These are phyloP conservation scores for Phaffia australis DNA, from an alignment of 768 basidiomycete species.

Conservation along the genomic window DNA sequence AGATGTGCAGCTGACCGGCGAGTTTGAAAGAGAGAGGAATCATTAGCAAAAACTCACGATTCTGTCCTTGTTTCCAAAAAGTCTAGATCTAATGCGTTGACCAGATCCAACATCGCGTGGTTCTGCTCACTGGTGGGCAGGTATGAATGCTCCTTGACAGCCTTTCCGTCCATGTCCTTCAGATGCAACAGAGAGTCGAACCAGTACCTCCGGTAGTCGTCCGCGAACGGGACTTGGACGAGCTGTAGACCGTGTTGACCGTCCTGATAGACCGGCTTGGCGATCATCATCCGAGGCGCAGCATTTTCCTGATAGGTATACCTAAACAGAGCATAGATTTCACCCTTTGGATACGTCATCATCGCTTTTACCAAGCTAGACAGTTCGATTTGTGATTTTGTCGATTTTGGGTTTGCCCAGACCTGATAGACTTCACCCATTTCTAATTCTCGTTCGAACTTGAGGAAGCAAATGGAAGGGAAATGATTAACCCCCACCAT, in stretches of 20 bases:
- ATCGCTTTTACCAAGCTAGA: conserved; percentile 81
- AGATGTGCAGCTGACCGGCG: background rate
- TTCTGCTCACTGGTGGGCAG: conserved; percentile 68
- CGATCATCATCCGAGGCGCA: conserved; percentile 69
- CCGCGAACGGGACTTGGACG: conserved; percentile 87
- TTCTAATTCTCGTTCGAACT: conserved; percentile 72
- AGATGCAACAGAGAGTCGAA: conserved; percentile 71
- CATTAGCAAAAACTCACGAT: conserved; percentile 37
- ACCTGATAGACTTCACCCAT: conserved; percentile 81
- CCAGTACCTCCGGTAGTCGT: conserved; percentile 77
- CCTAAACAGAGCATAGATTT: conserved; percentile 65
- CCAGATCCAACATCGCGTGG: conserved; percentile 73
- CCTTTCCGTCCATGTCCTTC: conserved; percentile 62
- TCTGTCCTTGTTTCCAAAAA: no score
- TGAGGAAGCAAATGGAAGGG: background rate
- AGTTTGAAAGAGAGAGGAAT: conserved; percentile 27
- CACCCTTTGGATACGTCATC: conserved; percentile 44
- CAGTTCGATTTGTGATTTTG: conserved; percentile 67
- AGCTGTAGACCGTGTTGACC: conserved; percentile 67
- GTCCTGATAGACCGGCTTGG: conserved; percentile 33
- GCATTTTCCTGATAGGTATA: conserved; percentile 63
- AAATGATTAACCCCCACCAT: background rate
- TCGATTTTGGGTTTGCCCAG: conserved; percentile 59
- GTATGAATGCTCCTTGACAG: conserved; percentile 63
- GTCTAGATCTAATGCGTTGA: conserved; percentile 72